A percentile compares a stretch with the other conserved stretches of the same genome.
Conservation (phyloP, 2,329 filamentous ascomycete species). For the Aspergillus candidus region DNA sequence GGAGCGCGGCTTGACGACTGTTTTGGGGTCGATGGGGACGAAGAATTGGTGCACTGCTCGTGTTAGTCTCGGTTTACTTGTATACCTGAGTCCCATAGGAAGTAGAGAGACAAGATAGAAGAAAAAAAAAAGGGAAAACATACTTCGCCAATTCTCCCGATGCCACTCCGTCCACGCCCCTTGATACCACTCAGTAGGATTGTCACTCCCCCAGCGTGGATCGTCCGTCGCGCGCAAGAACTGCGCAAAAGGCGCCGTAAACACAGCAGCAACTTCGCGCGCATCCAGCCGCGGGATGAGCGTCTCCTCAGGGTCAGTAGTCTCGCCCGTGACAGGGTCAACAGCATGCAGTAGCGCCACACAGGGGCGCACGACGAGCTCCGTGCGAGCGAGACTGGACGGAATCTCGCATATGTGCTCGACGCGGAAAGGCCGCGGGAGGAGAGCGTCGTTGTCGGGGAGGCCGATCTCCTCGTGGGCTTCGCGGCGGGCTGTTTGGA, state of each 20-base stretch:
- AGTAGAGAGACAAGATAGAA: too few relatives aligned
- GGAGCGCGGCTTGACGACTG: slow-evolving; percentile 54
- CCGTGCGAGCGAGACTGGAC: slow-evolving; percentile 64
- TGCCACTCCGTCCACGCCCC: slow-evolving; percentile 78
- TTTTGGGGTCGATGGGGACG: slow-evolving; percentile 69
- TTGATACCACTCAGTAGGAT: slow-evolving; percentile 69
- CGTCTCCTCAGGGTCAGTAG: slow-evolving; percentile 57
- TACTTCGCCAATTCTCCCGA: slow-evolving; percentile 64
- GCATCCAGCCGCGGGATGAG: slow-evolving; percentile 79
- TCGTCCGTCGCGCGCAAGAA: slow-evolving; percentile 64
- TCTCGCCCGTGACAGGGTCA: slow-evolving; percentile 37
- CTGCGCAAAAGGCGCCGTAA: slow-evolving; percentile 80
- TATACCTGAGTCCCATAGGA: background rate
- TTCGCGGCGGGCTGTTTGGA: slow-evolving; percentile 81
- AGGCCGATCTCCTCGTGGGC: slow-evolving; percentile 91
- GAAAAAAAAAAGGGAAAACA: slow-evolving; percentile 9
- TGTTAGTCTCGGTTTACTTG: background rate
- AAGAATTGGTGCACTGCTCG: slow-evolving; percentile 76
- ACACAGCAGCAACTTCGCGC: slow-evolving; percentile 87
- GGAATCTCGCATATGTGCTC: slow-evolving; percentile 85
- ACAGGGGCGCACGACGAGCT: slow-evolving; percentile 68
- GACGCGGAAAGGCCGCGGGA: slow-evolving; percentile 72
- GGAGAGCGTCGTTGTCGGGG: slow-evolving; percentile 60
- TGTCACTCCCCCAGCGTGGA: slow-evolving; percentile 30
- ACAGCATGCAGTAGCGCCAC: slow-evolving; percentile 70